Conservation (phyloP, 2,329 filamentous ascomycete genomes). For the Cordyceps javanica region DNA sequence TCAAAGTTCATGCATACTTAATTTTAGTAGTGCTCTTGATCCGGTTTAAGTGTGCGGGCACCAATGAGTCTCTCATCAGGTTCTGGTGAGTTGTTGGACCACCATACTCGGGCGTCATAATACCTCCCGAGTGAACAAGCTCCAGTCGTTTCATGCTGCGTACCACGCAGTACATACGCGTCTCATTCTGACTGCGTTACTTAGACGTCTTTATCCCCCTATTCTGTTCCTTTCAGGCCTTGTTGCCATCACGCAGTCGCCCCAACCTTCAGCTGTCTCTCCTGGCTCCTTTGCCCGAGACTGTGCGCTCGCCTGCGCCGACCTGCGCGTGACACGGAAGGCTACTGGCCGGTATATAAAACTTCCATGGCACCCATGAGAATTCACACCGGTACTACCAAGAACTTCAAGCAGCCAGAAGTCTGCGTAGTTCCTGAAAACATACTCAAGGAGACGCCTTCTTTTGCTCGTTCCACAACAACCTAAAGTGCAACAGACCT, state of each 20-base stretch:
- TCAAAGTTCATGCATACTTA: no score
- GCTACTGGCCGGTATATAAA: background rate
- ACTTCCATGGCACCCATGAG: background rate
- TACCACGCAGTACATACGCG: background rate
- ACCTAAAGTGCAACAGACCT: no score
- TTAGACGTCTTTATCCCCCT: background rate
- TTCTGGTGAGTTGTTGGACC: background rate
- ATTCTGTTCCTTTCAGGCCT: background rate
- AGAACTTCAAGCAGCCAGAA: no score
- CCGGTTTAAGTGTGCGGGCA: no score
- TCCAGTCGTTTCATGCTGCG: background rate
- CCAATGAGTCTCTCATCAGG: background rate
- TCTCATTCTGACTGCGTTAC: background rate
- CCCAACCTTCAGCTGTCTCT: background rate
- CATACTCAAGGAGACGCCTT: background rate
- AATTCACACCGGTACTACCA: no score
- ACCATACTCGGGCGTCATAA: background rate
- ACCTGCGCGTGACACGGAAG: background rate
- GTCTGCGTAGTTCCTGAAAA: background rate
- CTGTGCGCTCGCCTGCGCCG: background rate
- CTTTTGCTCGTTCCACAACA: background rate
- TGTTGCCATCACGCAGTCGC: background rate
- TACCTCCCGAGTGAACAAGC: background rate
- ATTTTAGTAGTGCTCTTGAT: no score
- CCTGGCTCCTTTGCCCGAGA: background rate